Evolutionary conservation across 2,329 filamentous ascomycete species (phyloP).

Genomic region (Colletotrichum liaoningense): DNA sequence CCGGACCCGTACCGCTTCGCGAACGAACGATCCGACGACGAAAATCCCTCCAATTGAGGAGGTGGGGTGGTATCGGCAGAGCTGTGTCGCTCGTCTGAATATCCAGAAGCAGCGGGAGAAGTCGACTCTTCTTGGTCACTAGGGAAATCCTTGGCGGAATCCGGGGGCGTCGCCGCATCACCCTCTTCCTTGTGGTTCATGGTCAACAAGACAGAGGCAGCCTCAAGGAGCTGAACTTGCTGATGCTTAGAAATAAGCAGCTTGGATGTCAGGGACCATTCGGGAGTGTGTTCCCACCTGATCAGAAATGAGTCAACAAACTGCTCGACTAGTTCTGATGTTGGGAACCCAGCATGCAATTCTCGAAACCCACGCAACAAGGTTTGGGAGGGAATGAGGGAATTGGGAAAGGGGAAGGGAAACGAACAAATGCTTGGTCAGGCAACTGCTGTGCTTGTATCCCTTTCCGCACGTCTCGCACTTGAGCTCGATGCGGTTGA

Average conservation of each 20-base stretch:
- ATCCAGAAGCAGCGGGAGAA: constrained; percentile 84
- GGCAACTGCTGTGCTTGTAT: constrained; percentile 99
- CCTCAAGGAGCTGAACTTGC: constrained; percentile 96
- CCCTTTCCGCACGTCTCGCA: constrained; percentile 99
- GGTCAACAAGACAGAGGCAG: constrained; percentile 92
- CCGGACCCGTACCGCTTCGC: constrained; percentile 70
- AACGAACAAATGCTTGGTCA: constrained; percentile 99
- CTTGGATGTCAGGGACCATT: constrained; percentile 98
- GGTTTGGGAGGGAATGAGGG: constrained; percentile 41
- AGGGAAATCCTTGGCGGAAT: constrained; percentile 74
- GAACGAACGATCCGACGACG: constrained; percentile 59
- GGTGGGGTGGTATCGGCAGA: constrained; percentile 95
- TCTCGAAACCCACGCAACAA: constrained; percentile 40
- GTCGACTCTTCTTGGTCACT: constrained; percentile 80
- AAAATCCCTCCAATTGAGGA: constrained; percentile 76
- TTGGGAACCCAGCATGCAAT: constrained; percentile 36
- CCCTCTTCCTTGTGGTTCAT: constrained; percentile 74
- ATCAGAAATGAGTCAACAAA: constrained; percentile 46
- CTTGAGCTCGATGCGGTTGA: constrained; percentile 85
- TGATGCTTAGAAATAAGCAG: constrained; percentile 99
- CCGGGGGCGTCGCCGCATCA: constrained; percentile 70
- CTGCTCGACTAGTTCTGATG: not conserved
- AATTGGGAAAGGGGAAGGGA: constrained; percentile 65
- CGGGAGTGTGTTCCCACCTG: constrained; percentile 99
- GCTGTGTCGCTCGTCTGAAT: constrained; percentile 82